These are phyloP conservation scores for Piper longum DNA, from an alignment of 164 flowering plant genomes.

Conservation along the genomic window DNA sequence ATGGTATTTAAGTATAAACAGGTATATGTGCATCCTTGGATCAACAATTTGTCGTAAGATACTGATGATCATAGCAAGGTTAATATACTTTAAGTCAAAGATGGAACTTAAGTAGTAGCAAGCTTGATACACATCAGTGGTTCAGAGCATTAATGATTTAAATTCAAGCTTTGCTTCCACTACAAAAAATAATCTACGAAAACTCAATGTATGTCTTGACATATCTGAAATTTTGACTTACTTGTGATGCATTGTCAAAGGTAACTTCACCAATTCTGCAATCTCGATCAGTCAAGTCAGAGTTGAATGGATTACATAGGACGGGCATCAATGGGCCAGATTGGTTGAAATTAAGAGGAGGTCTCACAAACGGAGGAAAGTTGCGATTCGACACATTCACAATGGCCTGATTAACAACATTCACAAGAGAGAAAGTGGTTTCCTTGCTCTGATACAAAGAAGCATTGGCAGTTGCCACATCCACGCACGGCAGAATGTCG, in stretches of 20 bases:
- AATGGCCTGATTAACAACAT: constrained; percentile 38
- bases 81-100: too few species aligned
- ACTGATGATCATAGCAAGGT: too few species aligned
- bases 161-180: too few species aligned
- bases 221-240: constrained; percentile 9
- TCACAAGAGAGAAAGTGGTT: constrained; percentile 40
- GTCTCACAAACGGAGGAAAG: constrained; percentile 20
- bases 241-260: constrained; percentile 41
- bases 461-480: constrained; percentile 18
- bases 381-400: constrained; percentile 40
- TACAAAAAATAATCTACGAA: too few species aligned
- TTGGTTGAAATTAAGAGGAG: constrained; percentile 50
- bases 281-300: constrained; percentile 21
- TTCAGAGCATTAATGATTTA: too few species aligned
- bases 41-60: too few species aligned
- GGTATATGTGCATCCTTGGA: too few species aligned
- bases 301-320: constrained; percentile 53
- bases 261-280: constrained; percentile 41
- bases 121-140: too few species aligned
- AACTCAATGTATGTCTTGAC: too few species aligned
- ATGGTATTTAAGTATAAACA: too few species aligned
- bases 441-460: constrained; percentile 38
- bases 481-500: constrained; percentile 70
- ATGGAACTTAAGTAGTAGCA: too few species aligned
- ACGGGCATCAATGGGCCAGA: constrained; percentile 57